Percentiles rank a stretch among this genome's conserved stretches.
Conservation (phyloP, 768 basidiomycete species). For the Leucocoprinus birnbaumii region DNA sequence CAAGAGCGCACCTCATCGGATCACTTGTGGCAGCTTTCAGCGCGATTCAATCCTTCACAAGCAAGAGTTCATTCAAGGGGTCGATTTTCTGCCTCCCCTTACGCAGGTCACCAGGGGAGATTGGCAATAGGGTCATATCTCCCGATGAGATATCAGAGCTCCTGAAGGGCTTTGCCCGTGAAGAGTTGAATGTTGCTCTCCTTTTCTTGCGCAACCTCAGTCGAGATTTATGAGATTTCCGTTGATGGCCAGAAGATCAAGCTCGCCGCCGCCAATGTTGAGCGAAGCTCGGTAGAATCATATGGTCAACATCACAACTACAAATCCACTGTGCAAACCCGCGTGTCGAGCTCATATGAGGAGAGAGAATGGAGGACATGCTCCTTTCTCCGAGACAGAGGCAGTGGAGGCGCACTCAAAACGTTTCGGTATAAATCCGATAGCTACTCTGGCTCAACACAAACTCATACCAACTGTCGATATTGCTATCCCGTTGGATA, state of each 20-base stretch:
- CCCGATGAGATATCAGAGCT: slow-evolving; percentile 31
- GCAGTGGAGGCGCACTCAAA: slow-evolving; percentile 24
- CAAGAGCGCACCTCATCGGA: too few species aligned
- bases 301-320: neutral
- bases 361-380: slow-evolving; percentile 31
- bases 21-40: too few species aligned
- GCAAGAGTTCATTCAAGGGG: slow-evolving; percentile 25
- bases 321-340: slow-evolving; percentile 18
- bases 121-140: slow-evolving; percentile 31
- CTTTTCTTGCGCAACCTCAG: slow-evolving; percentile 38
- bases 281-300: neutral
- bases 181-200: slow-evolving; percentile 36
- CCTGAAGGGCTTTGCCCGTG: slow-evolving; percentile 36
- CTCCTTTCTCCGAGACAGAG: slow-evolving; percentile 21
- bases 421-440: slow-evolving; percentile 22
- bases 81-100: slow-evolving; percentile 49
- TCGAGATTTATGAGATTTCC: slow-evolving; percentile 37
- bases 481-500: slow-evolving; percentile 30
- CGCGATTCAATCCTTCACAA: too few species aligned
- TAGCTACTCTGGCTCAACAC: slow-evolving; percentile 26
- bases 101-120: slow-evolving; percentile 26
- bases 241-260: slow-evolving; percentile 17
- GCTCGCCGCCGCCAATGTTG: slow-evolving; percentile 19
- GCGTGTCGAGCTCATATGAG: neutral
- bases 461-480: slow-evolving; percentile 39